Percentiles rank a stretch among this genome's conserved stretches.
Evolutionary conservation across 31 red algal species (phyloP).

Genomic region (Odonthalia washingtoniensis): DNA sequence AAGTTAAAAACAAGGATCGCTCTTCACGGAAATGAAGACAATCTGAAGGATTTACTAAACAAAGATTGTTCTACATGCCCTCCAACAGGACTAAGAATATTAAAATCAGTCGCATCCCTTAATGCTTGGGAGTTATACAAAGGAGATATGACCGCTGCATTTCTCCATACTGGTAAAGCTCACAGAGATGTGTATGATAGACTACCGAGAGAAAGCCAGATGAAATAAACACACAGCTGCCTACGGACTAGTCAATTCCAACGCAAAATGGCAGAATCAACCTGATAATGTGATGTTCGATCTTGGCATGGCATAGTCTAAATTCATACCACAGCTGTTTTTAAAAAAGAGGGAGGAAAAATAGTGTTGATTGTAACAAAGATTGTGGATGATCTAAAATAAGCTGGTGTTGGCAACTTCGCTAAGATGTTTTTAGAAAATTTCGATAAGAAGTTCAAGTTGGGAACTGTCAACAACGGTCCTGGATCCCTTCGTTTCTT

Average conservation of each 20-base stretch:
- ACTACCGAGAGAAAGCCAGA: slow-evolving; percentile 13
- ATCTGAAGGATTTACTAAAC: neutral
- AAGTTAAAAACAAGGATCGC: neutral
- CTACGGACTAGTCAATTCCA: slow-evolving; percentile 37
- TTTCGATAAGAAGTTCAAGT: slow-evolving; percentile 14
- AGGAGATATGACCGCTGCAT: slow-evolving; percentile 42
- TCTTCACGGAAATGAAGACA: too few relatives aligned
- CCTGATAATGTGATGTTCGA: slow-evolving; percentile 17
- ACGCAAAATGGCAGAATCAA: slow-evolving; percentile 25
- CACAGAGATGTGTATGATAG: slow-evolving; percentile 34
- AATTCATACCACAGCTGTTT: neutral
- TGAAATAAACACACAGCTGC: slow-evolving; percentile 1
- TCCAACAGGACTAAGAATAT: slow-evolving; percentile 41
- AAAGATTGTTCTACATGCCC: slow-evolving; percentile 28
- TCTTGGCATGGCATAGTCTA: neutral
- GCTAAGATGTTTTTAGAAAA: neutral
- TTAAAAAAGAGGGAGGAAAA: neutral
- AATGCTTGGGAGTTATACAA: slow-evolving; percentile 18
- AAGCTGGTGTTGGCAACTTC: neutral
- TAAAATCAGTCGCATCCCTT: slow-evolving; percentile 28
- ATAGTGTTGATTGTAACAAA: neutral
- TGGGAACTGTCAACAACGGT: neutral
- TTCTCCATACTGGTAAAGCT: slow-evolving; percentile 49
- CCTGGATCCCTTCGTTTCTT: neutral
- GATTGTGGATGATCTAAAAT: slow-evolving; percentile 23